phyloP scores from a whole-genome alignment of 2,329 filamentous ascomycete species.

The Penicillium sp. region DNA sequence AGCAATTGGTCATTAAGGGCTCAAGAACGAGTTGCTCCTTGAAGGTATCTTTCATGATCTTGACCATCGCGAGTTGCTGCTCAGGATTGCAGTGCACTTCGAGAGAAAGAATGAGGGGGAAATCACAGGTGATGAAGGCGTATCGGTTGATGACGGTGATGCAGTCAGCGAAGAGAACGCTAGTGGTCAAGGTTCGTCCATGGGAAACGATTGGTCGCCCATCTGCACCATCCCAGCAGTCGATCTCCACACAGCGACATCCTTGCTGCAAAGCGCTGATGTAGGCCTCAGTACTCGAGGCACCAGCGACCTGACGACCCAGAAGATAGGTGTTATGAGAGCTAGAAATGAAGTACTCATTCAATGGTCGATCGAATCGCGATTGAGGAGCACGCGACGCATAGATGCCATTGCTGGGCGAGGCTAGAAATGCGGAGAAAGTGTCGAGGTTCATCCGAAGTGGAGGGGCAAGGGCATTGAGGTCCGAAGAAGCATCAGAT shows the following conservation, averaged over 20 bases:
- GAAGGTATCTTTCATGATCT: constrained; percentile 84
- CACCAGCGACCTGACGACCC: constrained; percentile 84
- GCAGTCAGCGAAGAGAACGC: constrained; percentile 87
- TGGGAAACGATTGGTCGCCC: constrained; percentile 89
- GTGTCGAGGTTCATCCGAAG: constrained; percentile 75
- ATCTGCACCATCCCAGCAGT: constrained; percentile 94
- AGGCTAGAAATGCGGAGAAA: constrained; percentile 78
- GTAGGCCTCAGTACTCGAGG: constrained; percentile 94
- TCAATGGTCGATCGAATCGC: constrained; percentile 78
- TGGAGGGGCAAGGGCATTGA: constrained; percentile 47
- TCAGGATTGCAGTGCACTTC: constrained; percentile 88
- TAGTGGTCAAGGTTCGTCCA: constrained; percentile 84
- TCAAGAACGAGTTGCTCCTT: constrained; percentile 77
- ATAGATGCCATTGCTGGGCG: constrained; percentile 72
- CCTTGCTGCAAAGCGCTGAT: constrained; percentile 85
- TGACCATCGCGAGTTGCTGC: constrained; percentile 87
- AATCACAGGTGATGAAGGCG: constrained; percentile 84
- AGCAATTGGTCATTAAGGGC: constrained; percentile 69
- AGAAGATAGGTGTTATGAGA: constrained; percentile 98
- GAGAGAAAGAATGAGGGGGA: constrained; percentile 90
- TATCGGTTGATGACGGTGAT: constrained; percentile 94
- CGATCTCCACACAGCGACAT: constrained; percentile 94
- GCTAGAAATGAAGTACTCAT: constrained; percentile 97
- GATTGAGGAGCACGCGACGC: constrained; percentile 64
- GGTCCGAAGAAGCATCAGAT: constrained; percentile 46